Conservation (phyloP, 768 basidiomycete species). For the Russula ochroleuca region DNA sequence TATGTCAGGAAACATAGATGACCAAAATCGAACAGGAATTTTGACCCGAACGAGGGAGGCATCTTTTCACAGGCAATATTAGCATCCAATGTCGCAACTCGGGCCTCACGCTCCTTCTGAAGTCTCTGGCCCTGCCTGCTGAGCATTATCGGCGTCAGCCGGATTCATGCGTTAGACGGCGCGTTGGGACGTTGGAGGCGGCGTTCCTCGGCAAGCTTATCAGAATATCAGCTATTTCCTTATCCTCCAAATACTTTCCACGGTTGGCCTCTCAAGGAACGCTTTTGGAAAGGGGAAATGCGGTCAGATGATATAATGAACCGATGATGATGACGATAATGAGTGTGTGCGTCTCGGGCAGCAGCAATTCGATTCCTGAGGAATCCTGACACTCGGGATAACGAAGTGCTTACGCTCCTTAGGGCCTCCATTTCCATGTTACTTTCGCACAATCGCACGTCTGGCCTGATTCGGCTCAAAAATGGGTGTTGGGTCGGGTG, state of each 20-base stretch:
- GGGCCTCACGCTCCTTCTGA: background rate
- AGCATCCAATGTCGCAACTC: background rate
- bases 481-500: background rate
- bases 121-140: background rate
- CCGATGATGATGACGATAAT: background rate
- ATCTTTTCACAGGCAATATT: too few relatives aligned
- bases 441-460: background rate
- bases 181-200: constrained; percentile 2
- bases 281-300: background rate
- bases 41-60: too few relatives aligned
- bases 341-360: background rate
- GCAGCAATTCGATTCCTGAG: too few relatives aligned
- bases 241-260: background rate
- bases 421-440: background rate
- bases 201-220: background rate
- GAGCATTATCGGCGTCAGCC: background rate
- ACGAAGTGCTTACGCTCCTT: background rate
- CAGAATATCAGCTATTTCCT: background rate
- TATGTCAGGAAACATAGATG: background rate
- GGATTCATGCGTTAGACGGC: background rate
- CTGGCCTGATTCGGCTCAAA: background rate
- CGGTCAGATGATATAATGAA: background rate
- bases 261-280: constrained; percentile 12
- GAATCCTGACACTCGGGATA: background rate
- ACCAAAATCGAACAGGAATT: background rate